These are phyloP conservation scores for Rubia peregrina DNA, from an alignment of 305 asterid species.

Conservation along the genomic window DNA sequence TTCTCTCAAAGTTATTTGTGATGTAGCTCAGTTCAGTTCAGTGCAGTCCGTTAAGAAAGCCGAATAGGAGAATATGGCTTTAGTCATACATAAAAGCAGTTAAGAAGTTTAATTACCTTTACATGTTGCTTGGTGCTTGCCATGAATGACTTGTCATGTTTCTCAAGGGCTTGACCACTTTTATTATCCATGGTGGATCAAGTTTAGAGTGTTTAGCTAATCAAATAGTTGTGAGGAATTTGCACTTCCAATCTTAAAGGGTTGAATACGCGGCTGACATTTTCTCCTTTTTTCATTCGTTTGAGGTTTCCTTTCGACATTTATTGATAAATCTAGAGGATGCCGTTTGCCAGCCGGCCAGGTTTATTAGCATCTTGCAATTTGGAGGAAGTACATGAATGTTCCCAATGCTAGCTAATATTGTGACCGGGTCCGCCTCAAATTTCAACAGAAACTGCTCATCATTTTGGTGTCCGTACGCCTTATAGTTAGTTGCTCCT, in stretches of 20 bases:
- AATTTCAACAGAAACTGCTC: too few relatives aligned
- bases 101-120: conserved; percentile 22
- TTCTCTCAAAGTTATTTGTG: background rate
- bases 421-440: background rate
- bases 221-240: background rate
- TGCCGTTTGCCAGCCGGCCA: background rate
- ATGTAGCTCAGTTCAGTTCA: too few relatives aligned
- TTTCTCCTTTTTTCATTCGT: background rate
- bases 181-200: conserved; percentile 17
- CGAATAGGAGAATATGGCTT: too few relatives aligned
- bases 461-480: too few relatives aligned
- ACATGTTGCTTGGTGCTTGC: conserved; percentile 21
- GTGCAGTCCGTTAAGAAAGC: too few relatives aligned
- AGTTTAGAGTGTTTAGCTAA: background rate
- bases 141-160: conserved; percentile 4
- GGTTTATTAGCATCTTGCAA: background rate
- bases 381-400: background rate
- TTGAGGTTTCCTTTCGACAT: background rate
- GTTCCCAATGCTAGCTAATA: background rate
- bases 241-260: background rate
- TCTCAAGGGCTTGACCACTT: background rate
- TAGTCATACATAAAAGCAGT: too few relatives aligned
- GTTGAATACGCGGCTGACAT: background rate
- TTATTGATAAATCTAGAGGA: background rate
- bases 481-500: too few relatives aligned